A percentile compares a stretch with the other conserved stretches of the same genome.
These are phyloP conservation scores for Bacidia rubella DNA, from an alignment of 495 filamentous ascomycete genomes.

Conservation along the genomic window DNA sequence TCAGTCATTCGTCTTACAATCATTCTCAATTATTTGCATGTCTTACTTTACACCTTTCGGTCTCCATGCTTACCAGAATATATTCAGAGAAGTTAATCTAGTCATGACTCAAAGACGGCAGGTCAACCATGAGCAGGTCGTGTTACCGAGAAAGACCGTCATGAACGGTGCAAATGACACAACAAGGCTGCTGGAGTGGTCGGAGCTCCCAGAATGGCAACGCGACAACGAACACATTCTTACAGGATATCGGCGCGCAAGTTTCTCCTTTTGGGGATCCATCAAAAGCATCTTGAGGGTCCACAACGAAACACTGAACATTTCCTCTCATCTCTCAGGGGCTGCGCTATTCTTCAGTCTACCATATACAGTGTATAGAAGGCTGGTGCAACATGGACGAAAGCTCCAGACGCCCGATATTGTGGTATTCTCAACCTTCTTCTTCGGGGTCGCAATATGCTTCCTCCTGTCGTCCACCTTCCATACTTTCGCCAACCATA, in stretches of 20 bases:
- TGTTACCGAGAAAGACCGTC: neutral
- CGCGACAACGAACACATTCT: conserved; percentile 28
- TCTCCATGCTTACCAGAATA: no score
- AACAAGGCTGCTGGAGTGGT: neutral
- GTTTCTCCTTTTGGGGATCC: conserved; percentile 22
- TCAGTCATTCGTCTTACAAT: no score
- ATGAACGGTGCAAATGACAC: neutral
- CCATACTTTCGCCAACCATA: conserved; percentile 41
- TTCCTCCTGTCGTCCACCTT: conserved; percentile 31
- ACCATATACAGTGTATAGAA: conserved; percentile 20
- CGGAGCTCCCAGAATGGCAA: conserved; percentile 25
- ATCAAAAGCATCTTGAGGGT: conserved; percentile 23
- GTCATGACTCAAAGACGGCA: no score
- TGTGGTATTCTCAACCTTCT: conserved; percentile 28
- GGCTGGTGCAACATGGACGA: conserved; percentile 21
- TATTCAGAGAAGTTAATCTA: no score
- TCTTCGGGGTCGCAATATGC: conserved; percentile 28
- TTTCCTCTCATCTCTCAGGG: conserved; percentile 30
- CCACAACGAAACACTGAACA: conserved; percentile 36
- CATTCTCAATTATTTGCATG: no score
- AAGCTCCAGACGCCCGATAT: conserved; percentile 23
- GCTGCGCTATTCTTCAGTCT: conserved; percentile 20
- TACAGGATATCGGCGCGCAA: conserved; percentile 25
- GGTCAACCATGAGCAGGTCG: no score
- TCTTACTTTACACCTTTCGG: no score